A percentile compares a stretch with the other conserved stretches of the same genome.
Conservation (phyloP, 2,329 filamentous ascomycete genomes). For the Paecilomyces sp. region DNA sequence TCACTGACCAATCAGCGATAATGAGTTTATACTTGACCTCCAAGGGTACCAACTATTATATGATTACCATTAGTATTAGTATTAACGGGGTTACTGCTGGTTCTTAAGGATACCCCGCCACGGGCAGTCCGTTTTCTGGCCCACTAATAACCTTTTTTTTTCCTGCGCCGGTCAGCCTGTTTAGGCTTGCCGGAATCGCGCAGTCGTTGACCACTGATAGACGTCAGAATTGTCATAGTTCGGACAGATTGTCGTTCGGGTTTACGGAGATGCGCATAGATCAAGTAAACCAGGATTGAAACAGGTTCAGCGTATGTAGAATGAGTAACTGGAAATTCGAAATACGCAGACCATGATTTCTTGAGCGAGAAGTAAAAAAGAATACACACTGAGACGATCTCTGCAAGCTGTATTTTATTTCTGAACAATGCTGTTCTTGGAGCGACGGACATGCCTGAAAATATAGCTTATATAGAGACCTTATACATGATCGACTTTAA, state of each 20-base stretch:
- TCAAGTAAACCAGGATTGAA: not conserved
- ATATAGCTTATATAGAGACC: not conserved
- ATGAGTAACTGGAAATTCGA: too few species aligned
- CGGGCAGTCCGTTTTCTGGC: not conserved
- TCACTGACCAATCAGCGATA: not conserved
- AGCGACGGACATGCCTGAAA: not conserved
- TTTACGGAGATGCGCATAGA: not conserved
- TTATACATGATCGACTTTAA: slow-evolving; percentile 44
- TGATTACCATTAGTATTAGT: not conserved
- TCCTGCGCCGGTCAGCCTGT: not conserved
- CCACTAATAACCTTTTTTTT: not conserved
- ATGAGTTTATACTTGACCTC: not conserved
- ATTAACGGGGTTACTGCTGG: not conserved
- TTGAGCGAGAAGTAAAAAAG: too few species aligned
- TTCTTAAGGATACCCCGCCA: not conserved
- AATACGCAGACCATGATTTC: too few species aligned
- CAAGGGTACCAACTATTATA: not conserved
- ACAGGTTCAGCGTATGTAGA: not conserved
- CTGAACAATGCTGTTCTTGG: not conserved
- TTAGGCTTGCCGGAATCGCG: not conserved
- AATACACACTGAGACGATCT: too few species aligned
- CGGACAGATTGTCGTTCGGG: not conserved
- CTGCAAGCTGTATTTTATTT: not conserved
- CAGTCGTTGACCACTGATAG: not conserved
- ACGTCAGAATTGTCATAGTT: not conserved